Conservation (phyloP, 2,329 filamentous ascomycete species). For the Simplicillium aogashimaense region DNA sequence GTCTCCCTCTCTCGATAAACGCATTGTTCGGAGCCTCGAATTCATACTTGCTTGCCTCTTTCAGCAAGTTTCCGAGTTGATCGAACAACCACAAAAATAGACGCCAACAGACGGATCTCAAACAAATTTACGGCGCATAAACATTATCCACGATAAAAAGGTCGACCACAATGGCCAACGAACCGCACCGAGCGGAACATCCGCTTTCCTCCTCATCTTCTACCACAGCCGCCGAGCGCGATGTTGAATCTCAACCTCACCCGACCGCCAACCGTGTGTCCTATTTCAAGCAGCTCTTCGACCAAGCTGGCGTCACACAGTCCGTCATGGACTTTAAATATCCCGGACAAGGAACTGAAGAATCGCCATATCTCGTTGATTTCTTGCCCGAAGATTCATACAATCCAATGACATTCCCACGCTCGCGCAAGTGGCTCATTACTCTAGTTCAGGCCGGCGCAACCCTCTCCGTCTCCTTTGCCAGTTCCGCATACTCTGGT, state of each 20-base stretch:
- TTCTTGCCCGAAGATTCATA: constrained; percentile 58
- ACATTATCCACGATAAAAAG: too few species aligned
- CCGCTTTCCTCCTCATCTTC: constrained; percentile 13
- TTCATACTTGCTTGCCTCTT: too few species aligned
- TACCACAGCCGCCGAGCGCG: constrained; percentile 22
- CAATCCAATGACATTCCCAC: constrained; percentile 53
- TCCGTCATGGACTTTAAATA: constrained; percentile 47
- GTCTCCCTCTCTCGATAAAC: too few species aligned
- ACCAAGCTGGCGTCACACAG: constrained; percentile 48
- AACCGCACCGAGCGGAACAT: too few species aligned
- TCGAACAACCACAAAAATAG: too few species aligned
- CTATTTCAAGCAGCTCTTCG: constrained; percentile 43
- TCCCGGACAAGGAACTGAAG: constrained; percentile 50
- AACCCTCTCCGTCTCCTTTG: constrained; percentile 60
- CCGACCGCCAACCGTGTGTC: constrained; percentile 20
- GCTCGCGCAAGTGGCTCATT: constrained; percentile 53
- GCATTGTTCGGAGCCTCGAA: too few species aligned
- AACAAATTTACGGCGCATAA: too few species aligned
- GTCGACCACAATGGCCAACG: not conserved
- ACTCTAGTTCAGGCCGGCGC: constrained; percentile 54
- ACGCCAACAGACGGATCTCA: too few species aligned
- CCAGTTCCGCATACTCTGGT: constrained; percentile 57
- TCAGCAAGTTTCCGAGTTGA: too few species aligned
- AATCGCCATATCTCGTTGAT: constrained; percentile 58
- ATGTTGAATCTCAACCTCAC: constrained; percentile 30